Evolutionary conservation across 192 early-diverging fungal genomes (phyloP).

Genomic region (Polychytrium aggregatum): DNA sequence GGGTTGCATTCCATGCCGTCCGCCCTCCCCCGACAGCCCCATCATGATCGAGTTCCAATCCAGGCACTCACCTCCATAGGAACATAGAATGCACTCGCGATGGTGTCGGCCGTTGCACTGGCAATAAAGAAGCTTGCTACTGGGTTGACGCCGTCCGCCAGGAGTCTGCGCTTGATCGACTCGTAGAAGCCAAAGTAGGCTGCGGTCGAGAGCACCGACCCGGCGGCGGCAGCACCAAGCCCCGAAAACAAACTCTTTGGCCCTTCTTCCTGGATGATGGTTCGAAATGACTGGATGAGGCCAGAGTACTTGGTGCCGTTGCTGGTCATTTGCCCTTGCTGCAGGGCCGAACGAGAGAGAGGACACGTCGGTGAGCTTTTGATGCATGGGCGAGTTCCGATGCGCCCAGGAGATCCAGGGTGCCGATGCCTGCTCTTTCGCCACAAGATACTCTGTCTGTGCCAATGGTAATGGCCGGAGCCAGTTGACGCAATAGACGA

Average conservation of each 20-base stretch:
- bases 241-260: constrained; percentile 20
- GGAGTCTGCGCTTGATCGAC: constrained; percentile 13
- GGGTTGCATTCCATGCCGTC: no score
- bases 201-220: constrained; percentile 16
- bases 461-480: background rate
- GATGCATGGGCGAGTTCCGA: no score
- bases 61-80: constrained; percentile 14
- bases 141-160: constrained; percentile 6
- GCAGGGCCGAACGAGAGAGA: background rate
- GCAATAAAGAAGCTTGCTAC: constrained; percentile 14
- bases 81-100: constrained; percentile 19
- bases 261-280: constrained; percentile 21
- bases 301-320: constrained; percentile 10
- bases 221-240: constrained; percentile 15
- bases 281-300: constrained; percentile 8
- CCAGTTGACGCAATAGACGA: background rate
- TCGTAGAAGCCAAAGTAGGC: constrained; percentile 31
- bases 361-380: constrained; percentile 4
- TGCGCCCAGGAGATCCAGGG: constrained; percentile 1
- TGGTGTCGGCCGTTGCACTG: constrained; percentile 18
- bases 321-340: constrained; percentile 8
- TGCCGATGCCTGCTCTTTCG: constrained; percentile 4
- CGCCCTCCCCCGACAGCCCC: background rate
- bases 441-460: background rate
- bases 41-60: background rate